Evolutionary conservation across 345 rosid species (phyloP).

Genomic region (Excoecaria cochinchinensis): DNA sequence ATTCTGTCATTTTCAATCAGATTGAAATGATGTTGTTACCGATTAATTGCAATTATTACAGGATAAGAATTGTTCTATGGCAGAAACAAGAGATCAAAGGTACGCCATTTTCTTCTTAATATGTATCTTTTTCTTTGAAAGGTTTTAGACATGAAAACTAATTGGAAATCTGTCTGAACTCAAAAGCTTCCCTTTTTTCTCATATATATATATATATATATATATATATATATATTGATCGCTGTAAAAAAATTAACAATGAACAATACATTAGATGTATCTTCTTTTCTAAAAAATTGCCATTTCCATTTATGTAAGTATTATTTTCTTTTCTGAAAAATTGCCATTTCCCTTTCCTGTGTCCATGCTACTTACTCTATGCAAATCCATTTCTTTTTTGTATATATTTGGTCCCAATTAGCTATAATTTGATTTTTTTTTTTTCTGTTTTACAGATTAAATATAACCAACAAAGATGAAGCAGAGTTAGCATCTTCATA

Average conservation of each 20-base stretch:
- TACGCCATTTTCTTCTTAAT: neutral
- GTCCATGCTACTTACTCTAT: too few relatives aligned
- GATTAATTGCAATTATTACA: neutral
- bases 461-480: slow-evolving; percentile 16
- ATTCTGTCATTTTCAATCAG: neutral
- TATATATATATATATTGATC: too few relatives aligned
- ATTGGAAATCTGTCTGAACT: neutral
- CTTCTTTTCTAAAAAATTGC: too few relatives aligned
- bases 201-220: neutral
- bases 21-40: neutral
- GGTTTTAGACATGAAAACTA: neutral
- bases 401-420: neutral
- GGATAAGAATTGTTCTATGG: slow-evolving; percentile 1
- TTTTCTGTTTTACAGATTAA: neutral
- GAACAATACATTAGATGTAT: too few relatives aligned
- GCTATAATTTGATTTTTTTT: neutral
- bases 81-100: slow-evolving; percentile 10
- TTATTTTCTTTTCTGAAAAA: too few relatives aligned
- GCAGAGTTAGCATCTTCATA: slow-evolving; percentile 17
- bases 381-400: neutral
- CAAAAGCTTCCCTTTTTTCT: neutral
- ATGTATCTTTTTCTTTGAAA: neutral
- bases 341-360: too few relatives aligned
- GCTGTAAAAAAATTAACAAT: too few relatives aligned
- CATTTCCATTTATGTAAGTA: too few relatives aligned